These are phyloP conservation scores for Xylaria sp. DNA, from an alignment of 2,329 filamentous ascomycete genomes.

Conservation along the genomic window DNA sequence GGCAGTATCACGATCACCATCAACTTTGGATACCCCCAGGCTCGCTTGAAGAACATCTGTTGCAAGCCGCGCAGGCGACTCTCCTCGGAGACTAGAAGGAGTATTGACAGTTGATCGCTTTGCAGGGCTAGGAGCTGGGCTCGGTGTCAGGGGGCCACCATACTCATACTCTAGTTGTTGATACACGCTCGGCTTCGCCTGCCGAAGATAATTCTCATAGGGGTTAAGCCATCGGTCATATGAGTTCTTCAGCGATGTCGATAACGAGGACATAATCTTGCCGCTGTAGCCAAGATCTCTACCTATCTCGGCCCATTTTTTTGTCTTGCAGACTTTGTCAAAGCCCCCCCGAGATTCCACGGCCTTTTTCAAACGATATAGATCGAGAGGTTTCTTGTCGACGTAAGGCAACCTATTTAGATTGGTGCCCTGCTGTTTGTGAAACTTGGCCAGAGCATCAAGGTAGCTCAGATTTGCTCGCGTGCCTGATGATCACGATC, in stretches of 20 bases:
- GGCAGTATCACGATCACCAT: constrained; percentile 60
- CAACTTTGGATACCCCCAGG: constrained; percentile 58
- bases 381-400: constrained; percentile 94
- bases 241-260: constrained; percentile 97
- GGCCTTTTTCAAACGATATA: constrained; percentile 96
- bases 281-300: constrained; percentile 96
- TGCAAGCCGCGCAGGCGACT: constrained; percentile 73
- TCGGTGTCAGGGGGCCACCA: constrained; percentile 88
- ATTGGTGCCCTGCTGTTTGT: constrained; percentile 95
- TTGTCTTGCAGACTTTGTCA: constrained; percentile 94
- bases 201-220: constrained; percentile 91
- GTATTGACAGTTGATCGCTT: constrained; percentile 72
- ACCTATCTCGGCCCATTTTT: constrained; percentile 99
- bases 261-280: constrained; percentile 99
- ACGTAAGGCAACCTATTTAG: constrained; percentile 95
- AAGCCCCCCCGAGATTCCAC: constrained; percentile 96
- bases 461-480: constrained; percentile 96
- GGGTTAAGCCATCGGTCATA: constrained; percentile 97
- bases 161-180: constrained; percentile 94
- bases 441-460: constrained; percentile 93
- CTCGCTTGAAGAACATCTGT: constrained; percentile 64
- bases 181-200: constrained; percentile 95
- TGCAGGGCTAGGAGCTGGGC: constrained; percentile 74
- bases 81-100: constrained; percentile 66
- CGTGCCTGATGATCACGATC: constrained; percentile 69